Conservation (phyloP, 1,284 basidiomycete genomes). For the Cryptococcus depauperatus region DNA sequence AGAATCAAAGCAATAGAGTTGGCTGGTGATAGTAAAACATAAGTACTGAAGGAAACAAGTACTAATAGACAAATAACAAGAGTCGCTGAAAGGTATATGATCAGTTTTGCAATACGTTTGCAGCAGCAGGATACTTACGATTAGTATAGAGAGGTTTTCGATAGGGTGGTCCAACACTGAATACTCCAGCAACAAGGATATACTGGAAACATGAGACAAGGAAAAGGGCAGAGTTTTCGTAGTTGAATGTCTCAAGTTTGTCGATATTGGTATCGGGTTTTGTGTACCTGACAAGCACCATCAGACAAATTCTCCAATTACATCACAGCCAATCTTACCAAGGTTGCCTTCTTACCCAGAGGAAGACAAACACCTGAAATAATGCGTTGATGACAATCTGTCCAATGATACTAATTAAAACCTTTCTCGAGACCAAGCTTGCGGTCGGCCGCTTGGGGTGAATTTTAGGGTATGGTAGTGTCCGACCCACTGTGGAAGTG, state of each 20-base stretch:
- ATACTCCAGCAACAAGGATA: conserved; percentile 89
- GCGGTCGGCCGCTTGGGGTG: conserved; percentile 89
- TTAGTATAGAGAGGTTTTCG: conserved; percentile 93
- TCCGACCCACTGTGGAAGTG: conserved; percentile 70
- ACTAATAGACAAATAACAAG: conserved; percentile 64
- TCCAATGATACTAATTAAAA: conserved; percentile 85
- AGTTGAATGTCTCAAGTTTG: conserved; percentile 82
- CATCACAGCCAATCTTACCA: conserved; percentile 54
- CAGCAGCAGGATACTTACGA: conserved; percentile 49
- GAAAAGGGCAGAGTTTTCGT: conserved; percentile 89
- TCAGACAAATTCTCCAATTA: not conserved
- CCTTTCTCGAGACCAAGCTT: conserved; percentile 91
- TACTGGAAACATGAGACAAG: conserved; percentile 97
- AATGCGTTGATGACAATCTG: conserved; percentile 82
- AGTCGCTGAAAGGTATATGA: conserved; percentile 50
- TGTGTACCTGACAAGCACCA: conserved; percentile 44
- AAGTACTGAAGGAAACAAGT: conserved; percentile 62
- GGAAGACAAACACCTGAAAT: conserved; percentile 78
- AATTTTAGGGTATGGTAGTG: conserved; percentile 77
- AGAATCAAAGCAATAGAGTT: conserved; percentile 57
- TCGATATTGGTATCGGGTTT: conserved; percentile 58
- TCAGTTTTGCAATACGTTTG: too few relatives aligned
- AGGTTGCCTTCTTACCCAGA: conserved; percentile 74
- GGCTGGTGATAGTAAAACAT: conserved; percentile 66
- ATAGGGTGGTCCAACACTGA: conserved; percentile 96